Evolutionary conservation across 2,329 filamentous ascomycete species (phyloP), one percentile per base, ranked within the genome.

Genomic region (Fusarium luffae): DNA sequence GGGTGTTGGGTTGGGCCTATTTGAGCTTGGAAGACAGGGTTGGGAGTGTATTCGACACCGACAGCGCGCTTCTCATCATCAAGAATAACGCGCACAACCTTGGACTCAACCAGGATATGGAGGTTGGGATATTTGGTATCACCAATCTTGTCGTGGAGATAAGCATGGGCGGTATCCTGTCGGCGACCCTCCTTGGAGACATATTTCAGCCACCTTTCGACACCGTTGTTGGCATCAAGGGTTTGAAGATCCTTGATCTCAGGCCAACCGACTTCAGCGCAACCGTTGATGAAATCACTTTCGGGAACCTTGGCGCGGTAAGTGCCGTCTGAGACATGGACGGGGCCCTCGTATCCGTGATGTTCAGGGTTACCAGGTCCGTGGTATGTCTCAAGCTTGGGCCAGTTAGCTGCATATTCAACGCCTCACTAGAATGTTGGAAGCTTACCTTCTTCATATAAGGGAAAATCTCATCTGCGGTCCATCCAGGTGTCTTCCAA

Each of bases 11-110:
- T 67, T 4, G 68, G n/a, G 1, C 42, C 52, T 3, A 64, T 54
- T 8, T 60, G 28, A 7, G 64, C 55, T 32, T 78, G 76, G 25
- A 74, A 74, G 6, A 56, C 60, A 8, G 76, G 54, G 27, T 76
- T 86, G 28, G 85, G 83, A 21, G 84, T 82, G 67, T 86, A 89
- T 70, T 90, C 86, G 3, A 92, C 84, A 0, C 89, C 89, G 0
- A 83, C 79, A 5, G 89, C 90, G 41, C 80, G 76, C 43, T 83
- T 87, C 4, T 82, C 79, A 6, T 86, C 81, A 7, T 80, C 69
- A 51, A 90, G 86, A 7, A 89, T 59, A 1, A 90, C 82, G 4
- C 83, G 83, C 3, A 84, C 78, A 1, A 91, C 88, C 59, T 85
- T 85, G 4, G 85, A 83, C 69, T 90, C 83, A 0, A 85, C 80